phyloP scores from a whole-genome alignment of 768 basidiomycete genomes.

The Leccinum boreale region DNA sequence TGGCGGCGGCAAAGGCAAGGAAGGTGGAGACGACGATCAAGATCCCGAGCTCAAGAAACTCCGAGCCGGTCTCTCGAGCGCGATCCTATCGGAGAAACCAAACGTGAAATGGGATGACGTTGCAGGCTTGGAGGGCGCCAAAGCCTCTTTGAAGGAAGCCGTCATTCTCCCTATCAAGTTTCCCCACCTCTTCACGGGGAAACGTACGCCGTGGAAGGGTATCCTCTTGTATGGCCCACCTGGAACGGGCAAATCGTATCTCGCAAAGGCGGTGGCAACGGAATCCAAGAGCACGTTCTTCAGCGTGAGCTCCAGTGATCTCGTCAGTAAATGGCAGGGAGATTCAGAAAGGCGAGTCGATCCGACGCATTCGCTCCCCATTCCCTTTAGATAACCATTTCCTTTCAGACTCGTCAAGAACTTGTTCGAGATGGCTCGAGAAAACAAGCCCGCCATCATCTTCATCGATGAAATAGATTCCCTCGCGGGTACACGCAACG shows the following conservation, averaged over 20 bases:
- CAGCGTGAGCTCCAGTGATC: slow-evolving; percentile 89
- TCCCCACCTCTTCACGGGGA: slow-evolving; percentile 97
- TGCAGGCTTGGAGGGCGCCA: slow-evolving; percentile 92
- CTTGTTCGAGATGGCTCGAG: slow-evolving; percentile 93
- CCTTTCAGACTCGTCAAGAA: slow-evolving; percentile 82
- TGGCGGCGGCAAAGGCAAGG: slow-evolving; percentile 46
- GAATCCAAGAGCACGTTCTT: slow-evolving; percentile 99
- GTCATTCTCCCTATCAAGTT: slow-evolving; percentile 99
- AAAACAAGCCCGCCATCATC: slow-evolving; percentile 96
- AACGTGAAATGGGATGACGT: slow-evolving; percentile 99
- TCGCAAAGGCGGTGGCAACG: slow-evolving; percentile 98
- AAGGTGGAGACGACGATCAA: slow-evolving; percentile 58
- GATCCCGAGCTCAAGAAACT: slow-evolving; percentile 97
- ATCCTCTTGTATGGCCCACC: slow-evolving; percentile 97
- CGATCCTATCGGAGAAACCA: slow-evolving; percentile 90
- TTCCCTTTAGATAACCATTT: background rate
- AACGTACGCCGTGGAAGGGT: slow-evolving; percentile 95
- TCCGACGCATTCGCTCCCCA: background rate
- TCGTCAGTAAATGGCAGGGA: slow-evolving; percentile 99
- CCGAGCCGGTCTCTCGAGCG: slow-evolving; percentile 81
- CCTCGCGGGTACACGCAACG: slow-evolving; percentile 88
- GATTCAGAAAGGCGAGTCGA: slow-evolving; percentile 85
- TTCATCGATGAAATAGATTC: slow-evolving; percentile 99
- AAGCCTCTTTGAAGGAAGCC: slow-evolving; percentile 95
- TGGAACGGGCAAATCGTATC: slow-evolving; percentile 94